Evolutionary conservation across 1,284 basidiomycete species (phyloP).

Genomic region (Cystobasidium slooffiae): DNA sequence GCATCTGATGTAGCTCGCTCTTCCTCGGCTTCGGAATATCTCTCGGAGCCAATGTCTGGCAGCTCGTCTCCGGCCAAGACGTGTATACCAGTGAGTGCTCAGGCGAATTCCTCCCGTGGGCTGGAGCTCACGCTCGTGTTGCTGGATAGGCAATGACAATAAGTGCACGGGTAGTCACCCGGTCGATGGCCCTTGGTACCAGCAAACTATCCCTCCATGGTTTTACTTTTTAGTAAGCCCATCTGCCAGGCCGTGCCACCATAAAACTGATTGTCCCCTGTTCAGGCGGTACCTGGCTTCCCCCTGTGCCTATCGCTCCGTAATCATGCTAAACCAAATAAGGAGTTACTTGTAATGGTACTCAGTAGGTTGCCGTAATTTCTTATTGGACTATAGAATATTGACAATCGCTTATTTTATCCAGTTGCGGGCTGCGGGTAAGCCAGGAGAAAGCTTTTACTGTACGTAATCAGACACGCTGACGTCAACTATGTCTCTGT

Average conservation of each 20-base stretch:
- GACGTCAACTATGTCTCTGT: too few relatives aligned
- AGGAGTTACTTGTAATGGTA: conserved; percentile 71
- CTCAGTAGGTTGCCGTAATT: conserved; percentile 64
- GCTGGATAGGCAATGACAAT: conserved; percentile 45
- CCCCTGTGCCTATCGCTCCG: conserved; percentile 74
- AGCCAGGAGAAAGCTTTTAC: too few relatives aligned
- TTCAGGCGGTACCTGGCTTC: conserved; percentile 70
- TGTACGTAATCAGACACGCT: too few relatives aligned
- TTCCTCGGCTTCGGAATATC: conserved; percentile 83
- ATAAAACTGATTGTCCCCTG: not conserved
- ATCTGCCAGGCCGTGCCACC: not conserved
- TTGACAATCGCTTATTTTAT: too few relatives aligned
- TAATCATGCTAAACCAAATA: conserved; percentile 71
- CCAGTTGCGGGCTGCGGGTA: conserved; percentile 34
- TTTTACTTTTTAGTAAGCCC: conserved; percentile 53
- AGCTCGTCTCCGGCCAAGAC: conserved; percentile 34
- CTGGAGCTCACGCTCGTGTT: not conserved
- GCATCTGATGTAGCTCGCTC: conserved; percentile 59
- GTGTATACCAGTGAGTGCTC: conserved; percentile 7
- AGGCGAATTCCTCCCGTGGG: not conserved
- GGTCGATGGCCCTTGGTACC: conserved; percentile 58
- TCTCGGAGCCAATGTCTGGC: conserved; percentile 71
- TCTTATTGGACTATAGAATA: too few relatives aligned
- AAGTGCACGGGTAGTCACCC: conserved; percentile 45
- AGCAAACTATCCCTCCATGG: conserved; percentile 57